A percentile compares a stretch with the other conserved stretches of the same genome.
phyloP scores from a whole-genome alignment of 208 protist species.

The Leishmania lainsoni region DNA sequence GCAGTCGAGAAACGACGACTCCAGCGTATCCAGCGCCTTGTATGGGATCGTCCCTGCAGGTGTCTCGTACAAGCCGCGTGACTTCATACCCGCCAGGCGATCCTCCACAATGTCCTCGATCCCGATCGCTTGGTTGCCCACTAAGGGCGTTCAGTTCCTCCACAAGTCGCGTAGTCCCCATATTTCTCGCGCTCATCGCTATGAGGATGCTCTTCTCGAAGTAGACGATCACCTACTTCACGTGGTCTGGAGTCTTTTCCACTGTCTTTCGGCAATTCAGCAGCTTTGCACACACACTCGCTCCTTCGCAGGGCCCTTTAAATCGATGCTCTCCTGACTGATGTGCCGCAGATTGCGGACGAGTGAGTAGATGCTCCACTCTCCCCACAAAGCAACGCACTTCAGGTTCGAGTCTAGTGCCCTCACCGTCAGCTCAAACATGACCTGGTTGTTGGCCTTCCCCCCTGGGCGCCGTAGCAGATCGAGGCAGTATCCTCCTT shows the following conservation, averaged over 20 bases:
- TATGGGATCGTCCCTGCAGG: conserved; percentile 35
- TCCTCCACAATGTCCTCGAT: conserved; percentile 41
- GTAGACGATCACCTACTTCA: conserved; percentile 29
- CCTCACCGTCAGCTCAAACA: conserved; percentile 39
- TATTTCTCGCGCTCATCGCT: conserved; percentile 26
- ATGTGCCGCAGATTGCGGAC: conserved; percentile 38
- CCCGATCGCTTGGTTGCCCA: conserved; percentile 31
- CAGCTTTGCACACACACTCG: conserved; percentile 20
- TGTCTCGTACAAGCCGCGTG: conserved; percentile 38
- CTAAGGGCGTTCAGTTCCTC: conserved; percentile 34
- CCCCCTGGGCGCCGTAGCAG: not conserved
- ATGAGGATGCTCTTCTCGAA: conserved; percentile 34
- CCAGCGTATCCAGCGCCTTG: conserved; percentile 33
- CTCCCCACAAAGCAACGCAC: conserved; percentile 32
- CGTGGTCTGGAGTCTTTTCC: conserved; percentile 15
- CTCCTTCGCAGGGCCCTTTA: conserved; percentile 36
- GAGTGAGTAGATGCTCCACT: conserved; percentile 43
- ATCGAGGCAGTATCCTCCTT: not conserved
- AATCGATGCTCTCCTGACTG: conserved; percentile 40
- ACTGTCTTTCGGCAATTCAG: conserved; percentile 22
- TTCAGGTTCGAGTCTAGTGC: conserved; percentile 37
- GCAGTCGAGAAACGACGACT: conserved; percentile 34
- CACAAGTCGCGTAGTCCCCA: conserved; percentile 22
- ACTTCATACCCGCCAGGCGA: conserved; percentile 40
- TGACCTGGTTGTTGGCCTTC: conserved; percentile 36